A percentile compares a stretch with the other conserved stretches of the same genome.
phyloP scores from a whole-genome alignment of 176 grass and related monocot species.

The Ensete glaucum region DNA sequence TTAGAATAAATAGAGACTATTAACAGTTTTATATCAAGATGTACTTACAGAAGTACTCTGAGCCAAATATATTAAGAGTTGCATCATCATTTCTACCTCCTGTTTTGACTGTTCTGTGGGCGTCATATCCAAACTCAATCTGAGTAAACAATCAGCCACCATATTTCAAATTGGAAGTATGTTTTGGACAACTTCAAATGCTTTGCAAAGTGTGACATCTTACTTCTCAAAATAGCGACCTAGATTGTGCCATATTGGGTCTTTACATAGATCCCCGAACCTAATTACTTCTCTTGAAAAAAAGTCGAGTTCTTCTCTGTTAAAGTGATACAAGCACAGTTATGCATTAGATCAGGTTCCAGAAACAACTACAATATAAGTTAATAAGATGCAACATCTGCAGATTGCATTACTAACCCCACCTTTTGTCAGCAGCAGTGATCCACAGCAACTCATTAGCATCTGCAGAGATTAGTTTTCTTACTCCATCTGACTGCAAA shows the following conservation, averaged over 20 bases:
- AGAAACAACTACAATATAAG: neutral
- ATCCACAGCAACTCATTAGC: constrained; percentile 52
- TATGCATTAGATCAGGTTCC: neutral
- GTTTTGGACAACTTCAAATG: constrained; percentile 20
- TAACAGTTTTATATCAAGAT: neutral
- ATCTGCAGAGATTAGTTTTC: constrained; percentile 52
- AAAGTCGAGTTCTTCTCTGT: constrained; percentile 79
- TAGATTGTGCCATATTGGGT: constrained; percentile 89
- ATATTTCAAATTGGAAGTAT: constrained; percentile 8
- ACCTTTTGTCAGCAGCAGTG: constrained; percentile 89
- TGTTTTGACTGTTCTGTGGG: constrained; percentile 69
- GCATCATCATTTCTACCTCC: constrained; percentile 44
- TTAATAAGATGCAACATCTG: neutral
- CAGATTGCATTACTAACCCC: constrained; percentile 4
- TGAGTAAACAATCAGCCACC: constrained; percentile 29
- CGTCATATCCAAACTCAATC: constrained; percentile 42
- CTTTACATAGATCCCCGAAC: constrained; percentile 87
- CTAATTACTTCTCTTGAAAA: constrained; percentile 89
- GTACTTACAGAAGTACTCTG: constrained; percentile 84
- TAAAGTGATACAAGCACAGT: neutral
- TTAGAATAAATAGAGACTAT: neutral
- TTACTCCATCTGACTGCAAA: constrained; percentile 78
- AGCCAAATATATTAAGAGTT: constrained; percentile 65
- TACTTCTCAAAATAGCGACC: constrained; percentile 92
- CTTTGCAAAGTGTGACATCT: constrained; percentile 24